These are phyloP conservation scores for Plicaturopsis crispa DNA, from an alignment of 768 basidiomycete species.

Conservation along the genomic window DNA sequence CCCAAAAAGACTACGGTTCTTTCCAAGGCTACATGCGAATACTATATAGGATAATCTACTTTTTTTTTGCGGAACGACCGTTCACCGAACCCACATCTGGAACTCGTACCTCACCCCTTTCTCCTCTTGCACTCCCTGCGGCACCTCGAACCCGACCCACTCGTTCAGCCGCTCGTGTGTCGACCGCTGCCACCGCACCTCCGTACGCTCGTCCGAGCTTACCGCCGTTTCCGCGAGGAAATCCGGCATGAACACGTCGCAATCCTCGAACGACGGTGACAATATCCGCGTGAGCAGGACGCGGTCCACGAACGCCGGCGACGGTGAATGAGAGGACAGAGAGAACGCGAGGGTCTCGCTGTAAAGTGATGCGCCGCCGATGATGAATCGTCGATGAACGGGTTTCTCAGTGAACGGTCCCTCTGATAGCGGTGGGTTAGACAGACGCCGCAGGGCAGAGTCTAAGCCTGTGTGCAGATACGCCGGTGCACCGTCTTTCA, in stretches of 20 bases:
- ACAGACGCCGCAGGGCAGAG: constrained; percentile 30
- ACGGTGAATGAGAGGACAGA: constrained; percentile 21
- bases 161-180: constrained; percentile 55
- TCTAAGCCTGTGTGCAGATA: constrained; percentile 32
- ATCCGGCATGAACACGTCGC: constrained; percentile 84
- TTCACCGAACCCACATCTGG: constrained; percentile 86
- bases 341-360: constrained; percentile 44
- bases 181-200: constrained; percentile 56
- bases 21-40: too few relatives aligned
- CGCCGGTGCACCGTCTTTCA: constrained; percentile 16
- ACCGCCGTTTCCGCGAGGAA: constrained; percentile 33
- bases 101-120: constrained; percentile 83
- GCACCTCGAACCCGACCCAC: constrained; percentile 81
- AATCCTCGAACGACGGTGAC: constrained; percentile 67
- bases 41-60: too few relatives aligned
- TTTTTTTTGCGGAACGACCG: too few relatives aligned
- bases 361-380: constrained; percentile 90
- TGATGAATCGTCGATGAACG: constrained; percentile 68
- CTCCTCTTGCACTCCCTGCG: constrained; percentile 71
- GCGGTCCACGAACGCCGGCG: constrained; percentile 54
- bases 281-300: constrained; percentile 83
- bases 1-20: too few relatives aligned
- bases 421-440: constrained; percentile 11
- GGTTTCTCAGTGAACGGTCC: constrained; percentile 7
- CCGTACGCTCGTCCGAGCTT: constrained; percentile 8